A percentile compares a stretch with the other conserved stretches of the same genome.
These are phyloP conservation scores for Pseudogymnoascus sp. DNA, from an alignment of 2,329 filamentous ascomycete genomes.

Conservation along the genomic window DNA sequence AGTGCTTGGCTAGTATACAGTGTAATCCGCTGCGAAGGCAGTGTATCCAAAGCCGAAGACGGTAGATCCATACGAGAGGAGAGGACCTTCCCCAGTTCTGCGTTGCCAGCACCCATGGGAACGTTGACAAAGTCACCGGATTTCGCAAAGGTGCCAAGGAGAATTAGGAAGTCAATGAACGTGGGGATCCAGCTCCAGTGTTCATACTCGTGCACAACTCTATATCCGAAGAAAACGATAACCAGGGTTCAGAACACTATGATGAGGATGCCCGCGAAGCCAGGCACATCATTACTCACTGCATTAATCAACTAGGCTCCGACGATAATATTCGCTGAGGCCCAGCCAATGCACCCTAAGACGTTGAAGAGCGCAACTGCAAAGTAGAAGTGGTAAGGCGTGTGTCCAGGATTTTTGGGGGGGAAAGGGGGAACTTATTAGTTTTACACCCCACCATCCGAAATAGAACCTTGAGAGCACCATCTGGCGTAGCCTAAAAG, in stretches of 20 bases:
- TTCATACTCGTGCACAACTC: conserved; percentile 69
- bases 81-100: conserved; percentile 53
- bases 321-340: conserved; percentile 69
- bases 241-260: conserved; percentile 60
- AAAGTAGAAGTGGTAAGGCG: conserved; percentile 8
- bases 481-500: conserved; percentile 70
- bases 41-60: conserved; percentile 69
- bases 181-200: conserved; percentile 67
- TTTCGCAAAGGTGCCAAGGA: conserved; percentile 58
- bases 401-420: too few relatives aligned
- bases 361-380: conserved; percentile 62
- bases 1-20: conserved; percentile 61
- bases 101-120: conserved; percentile 48
- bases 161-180: conserved; percentile 63
- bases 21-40: conserved; percentile 68
- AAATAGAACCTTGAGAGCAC: conserved; percentile 72
- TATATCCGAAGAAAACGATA: conserved; percentile 67
- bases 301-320: conserved; percentile 70
- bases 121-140: conserved; percentile 54
- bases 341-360: conserved; percentile 66
- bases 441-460: conserved; percentile 60
- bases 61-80: conserved; percentile 59
- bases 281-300: conserved; percentile 60
- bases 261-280: conserved; percentile 65
- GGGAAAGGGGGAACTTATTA: conserved; percentile 44